Evolutionary conservation across 169 alveolate genomes (phyloP).

Genomic region (Babesia bigemina): DNA sequence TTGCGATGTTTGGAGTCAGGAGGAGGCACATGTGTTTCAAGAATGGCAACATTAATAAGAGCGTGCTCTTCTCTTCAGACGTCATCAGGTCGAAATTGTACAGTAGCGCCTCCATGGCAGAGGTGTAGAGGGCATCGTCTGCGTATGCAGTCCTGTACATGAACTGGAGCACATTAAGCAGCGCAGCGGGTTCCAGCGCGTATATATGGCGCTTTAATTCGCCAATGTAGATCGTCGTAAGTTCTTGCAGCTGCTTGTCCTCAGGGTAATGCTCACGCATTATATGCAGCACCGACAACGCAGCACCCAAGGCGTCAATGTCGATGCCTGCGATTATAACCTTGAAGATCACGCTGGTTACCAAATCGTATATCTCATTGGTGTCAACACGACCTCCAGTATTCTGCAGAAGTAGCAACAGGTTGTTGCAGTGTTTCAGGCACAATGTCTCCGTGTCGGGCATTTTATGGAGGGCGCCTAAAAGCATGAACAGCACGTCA

Average conservation of each 20-base stretch:
- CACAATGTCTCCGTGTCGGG: constrained; percentile 1
- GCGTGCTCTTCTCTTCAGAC: constrained; percentile 34
- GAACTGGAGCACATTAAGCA: constrained; percentile 42
- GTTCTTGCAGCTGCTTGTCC: neutral
- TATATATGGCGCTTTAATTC: constrained; percentile 28
- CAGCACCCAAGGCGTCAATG: neutral
- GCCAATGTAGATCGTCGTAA: constrained; percentile 2
- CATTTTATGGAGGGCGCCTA: neutral
- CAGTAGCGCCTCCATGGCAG: constrained; percentile 32
- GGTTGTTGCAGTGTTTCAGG: constrained; percentile 20
- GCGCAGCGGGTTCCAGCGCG: constrained; percentile 14
- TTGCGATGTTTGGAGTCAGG: constrained; percentile 28
- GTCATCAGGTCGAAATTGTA: constrained; percentile 37
- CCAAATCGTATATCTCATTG: constrained; percentile 4
- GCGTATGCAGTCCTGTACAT: constrained; percentile 35
- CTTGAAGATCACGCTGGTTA: neutral
- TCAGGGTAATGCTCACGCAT: constrained; percentile 19
- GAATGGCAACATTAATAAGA: constrained; percentile 31
- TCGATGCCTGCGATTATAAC: constrained; percentile 12
- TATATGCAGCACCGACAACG: constrained; percentile 8
- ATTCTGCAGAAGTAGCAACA: constrained; percentile 13
- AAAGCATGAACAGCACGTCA: neutral
- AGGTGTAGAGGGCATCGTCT: constrained; percentile 34
- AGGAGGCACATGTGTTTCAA: constrained; percentile 42
- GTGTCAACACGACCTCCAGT: neutral